phyloP scores from a whole-genome alignment of 1,139 yeast genomes.

The Blastobotrys capitulatus region DNA sequence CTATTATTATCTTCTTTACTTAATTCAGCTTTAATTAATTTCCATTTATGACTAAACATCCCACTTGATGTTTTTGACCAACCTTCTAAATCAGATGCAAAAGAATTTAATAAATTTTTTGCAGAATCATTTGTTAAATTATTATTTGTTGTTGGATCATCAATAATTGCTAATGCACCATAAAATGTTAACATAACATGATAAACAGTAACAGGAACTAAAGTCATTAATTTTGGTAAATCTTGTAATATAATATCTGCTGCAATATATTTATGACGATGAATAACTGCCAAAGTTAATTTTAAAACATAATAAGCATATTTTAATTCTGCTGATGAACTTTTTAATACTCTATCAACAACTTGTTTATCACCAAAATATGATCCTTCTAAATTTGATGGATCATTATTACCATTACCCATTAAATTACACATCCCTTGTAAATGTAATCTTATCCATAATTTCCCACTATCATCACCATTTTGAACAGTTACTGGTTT shows the following conservation, averaged over 20 bases:
- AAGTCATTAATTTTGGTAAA: conserved; percentile 23
- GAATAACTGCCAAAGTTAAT: conserved; percentile 25
- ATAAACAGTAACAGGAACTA: conserved; percentile 27
- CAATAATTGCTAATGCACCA: conserved; percentile 29
- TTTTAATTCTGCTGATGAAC: conserved; percentile 21
- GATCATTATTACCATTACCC: conserved; percentile 25
- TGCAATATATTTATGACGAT: conserved; percentile 25
- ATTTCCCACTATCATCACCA: conserved; percentile 23
- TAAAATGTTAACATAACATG: conserved; percentile 29
- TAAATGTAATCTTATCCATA: conserved; percentile 30
- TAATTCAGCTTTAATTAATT: conserved; percentile 37
- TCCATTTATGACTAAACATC: conserved; percentile 37
- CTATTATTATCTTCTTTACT: conserved; percentile 28
- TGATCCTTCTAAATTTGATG: conserved; percentile 24
- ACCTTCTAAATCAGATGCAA: conserved; percentile 29
- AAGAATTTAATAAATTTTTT: conserved; percentile 19
- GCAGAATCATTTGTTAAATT: conserved; percentile 15
- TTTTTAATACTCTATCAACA: conserved; percentile 16
- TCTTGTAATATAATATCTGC: conserved; percentile 25
- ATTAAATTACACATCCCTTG: conserved; percentile 25
- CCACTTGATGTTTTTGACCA: conserved; percentile 39
- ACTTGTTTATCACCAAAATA: conserved; percentile 20
- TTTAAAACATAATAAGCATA: conserved; percentile 26
- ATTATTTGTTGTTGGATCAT: conserved; percentile 17
- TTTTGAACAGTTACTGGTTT: conserved; percentile 24